Percentiles rank a stretch among this genome's conserved stretches.
Evolutionary conservation across 2,329 filamentous ascomycete genomes (phyloP).

Genomic region (Fusarium setosum): DNA sequence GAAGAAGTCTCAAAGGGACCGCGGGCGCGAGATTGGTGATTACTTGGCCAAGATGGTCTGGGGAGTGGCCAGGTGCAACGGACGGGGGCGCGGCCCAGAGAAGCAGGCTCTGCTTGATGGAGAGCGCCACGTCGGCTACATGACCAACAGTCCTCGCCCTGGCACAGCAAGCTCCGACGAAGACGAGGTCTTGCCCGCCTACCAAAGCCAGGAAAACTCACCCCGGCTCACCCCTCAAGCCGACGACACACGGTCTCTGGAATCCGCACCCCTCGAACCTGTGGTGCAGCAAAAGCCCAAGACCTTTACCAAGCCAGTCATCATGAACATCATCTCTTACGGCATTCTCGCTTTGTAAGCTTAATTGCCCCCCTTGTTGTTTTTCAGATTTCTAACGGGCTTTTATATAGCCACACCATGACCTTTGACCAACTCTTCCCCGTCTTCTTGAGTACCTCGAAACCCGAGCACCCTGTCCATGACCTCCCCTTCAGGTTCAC

Average conservation of each 20-base stretch:
- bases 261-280: slow-evolving; percentile 26
- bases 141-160: slow-evolving; percentile 22
- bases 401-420: slow-evolving; percentile 84
- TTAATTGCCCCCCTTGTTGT: background rate
- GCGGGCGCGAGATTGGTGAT: slow-evolving; percentile 80
- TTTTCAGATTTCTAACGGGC: slow-evolving; percentile 22
- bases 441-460: slow-evolving; percentile 83
- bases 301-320: slow-evolving; percentile 85
- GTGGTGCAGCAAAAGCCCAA: slow-evolving; percentile 48
- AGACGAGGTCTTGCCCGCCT: slow-evolving; percentile 75
- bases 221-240: slow-evolving; percentile 55
- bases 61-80: slow-evolving; percentile 45
- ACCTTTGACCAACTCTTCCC: slow-evolving; percentile 95
- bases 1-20: slow-evolving; percentile 80
- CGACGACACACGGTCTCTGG: slow-evolving; percentile 35
- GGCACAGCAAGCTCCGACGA: slow-evolving; percentile 29
- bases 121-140: slow-evolving; percentile 72
- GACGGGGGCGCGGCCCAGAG: slow-evolving; percentile 58
- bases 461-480: slow-evolving; percentile 60
- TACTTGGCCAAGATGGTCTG: slow-evolving; percentile 68
- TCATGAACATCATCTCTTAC: slow-evolving; percentile 89
- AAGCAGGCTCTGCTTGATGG: slow-evolving; percentile 73
- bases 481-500: slow-evolving; percentile 88
- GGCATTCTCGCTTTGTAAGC: slow-evolving; percentile 95
- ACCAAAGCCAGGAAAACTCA: slow-evolving; percentile 70